These are phyloP conservation scores for Avena sativa DNA, from an alignment of 176 grass and related monocot genomes.

Conservation along the genomic window DNA sequence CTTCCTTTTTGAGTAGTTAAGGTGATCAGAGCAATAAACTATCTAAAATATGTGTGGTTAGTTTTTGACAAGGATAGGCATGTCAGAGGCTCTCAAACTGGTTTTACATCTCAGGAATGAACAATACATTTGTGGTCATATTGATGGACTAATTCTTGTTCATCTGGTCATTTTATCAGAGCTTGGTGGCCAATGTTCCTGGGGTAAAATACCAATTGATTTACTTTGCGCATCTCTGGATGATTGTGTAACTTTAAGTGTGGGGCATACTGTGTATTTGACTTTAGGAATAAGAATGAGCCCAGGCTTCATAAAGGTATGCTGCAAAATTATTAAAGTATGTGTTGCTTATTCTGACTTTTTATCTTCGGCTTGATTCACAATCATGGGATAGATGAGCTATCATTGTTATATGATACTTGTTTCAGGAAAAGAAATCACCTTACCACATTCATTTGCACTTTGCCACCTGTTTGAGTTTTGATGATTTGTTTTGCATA, in stretches of 20 bases:
- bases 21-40: neutral
- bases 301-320: slow-evolving; percentile 85
- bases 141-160: slow-evolving; percentile 40
- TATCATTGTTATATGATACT: neutral
- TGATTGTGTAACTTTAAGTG: slow-evolving; percentile 75
- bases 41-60: slow-evolving; percentile 17
- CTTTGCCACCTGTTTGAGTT: slow-evolving; percentile 11
- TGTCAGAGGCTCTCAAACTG: neutral
- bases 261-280: slow-evolving; percentile 74
- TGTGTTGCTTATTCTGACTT: neutral
- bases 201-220: slow-evolving; percentile 86
- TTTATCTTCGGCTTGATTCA: neutral
- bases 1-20: neutral
- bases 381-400: neutral
- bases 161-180: slow-evolving; percentile 50
- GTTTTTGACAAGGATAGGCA: neutral
- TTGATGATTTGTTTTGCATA: slow-evolving; percentile 11
- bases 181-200: slow-evolving; percentile 81
- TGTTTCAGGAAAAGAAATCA: slow-evolving; percentile 1
- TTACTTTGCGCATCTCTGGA: slow-evolving; percentile 82
- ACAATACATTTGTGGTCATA: slow-evolving; percentile 26
- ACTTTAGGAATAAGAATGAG: slow-evolving; percentile 75
- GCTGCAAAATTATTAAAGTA: slow-evolving; percentile 15
- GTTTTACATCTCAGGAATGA: slow-evolving; percentile 13
- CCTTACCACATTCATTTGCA: neutral